Conservation (phyloP, 106 monocot species). For the Phalaenopsis aphrodite region DNA sequence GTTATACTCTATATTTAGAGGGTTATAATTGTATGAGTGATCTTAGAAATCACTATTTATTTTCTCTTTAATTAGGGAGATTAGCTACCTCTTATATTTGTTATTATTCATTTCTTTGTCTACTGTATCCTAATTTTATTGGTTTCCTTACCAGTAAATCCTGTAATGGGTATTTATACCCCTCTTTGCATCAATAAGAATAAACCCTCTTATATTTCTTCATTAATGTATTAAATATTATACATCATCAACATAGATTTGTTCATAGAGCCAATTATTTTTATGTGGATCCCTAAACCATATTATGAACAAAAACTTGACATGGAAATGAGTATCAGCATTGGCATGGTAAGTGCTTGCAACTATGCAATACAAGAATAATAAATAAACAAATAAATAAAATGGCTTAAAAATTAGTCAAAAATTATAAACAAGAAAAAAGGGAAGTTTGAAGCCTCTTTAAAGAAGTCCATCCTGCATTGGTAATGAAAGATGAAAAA, state of each 20-base stretch:
- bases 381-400: neutral
- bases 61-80: no score
- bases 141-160: no score
- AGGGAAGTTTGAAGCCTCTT: neutral
- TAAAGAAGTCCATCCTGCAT: neutral
- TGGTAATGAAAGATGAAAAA: neutral
- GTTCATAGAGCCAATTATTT: neutral
- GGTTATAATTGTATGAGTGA: no score
- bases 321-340: neutral
- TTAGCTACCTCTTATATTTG: no score
- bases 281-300: neutral
- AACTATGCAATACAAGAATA: neutral
- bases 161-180: no score
- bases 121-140: no score
- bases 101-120: no score
- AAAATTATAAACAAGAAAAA: neutral
- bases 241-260: neutral
- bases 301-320: neutral
- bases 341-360: neutral
- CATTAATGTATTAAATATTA: neutral
- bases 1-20: no score
- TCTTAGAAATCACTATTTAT: no score
- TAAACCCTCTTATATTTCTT: no score
- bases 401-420: neutral
- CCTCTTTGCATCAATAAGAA: no score